A percentile compares a stretch with the other conserved stretches of the same genome.
Conservation (phyloP, 1,284 basidiomycete genomes). For the Hypsizygus ulmarius region DNA sequence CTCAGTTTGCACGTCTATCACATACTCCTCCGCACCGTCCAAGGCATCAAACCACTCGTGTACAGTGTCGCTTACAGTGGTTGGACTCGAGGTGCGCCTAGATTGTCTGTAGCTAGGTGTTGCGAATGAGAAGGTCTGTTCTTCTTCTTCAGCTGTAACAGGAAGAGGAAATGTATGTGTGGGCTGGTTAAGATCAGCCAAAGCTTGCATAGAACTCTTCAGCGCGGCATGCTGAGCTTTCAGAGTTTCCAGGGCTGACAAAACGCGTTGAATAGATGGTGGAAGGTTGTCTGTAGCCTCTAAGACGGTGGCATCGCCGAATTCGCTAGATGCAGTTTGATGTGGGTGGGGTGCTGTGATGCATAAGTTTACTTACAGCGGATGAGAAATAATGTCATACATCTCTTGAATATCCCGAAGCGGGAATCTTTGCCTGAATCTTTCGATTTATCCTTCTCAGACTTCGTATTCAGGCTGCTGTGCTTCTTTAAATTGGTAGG, state of each 20-base stretch:
- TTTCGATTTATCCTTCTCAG: slow-evolving; percentile 47
- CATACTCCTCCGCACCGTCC: slow-evolving; percentile 66
- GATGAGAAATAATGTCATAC: slow-evolving; percentile 31
- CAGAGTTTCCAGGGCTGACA: slow-evolving; percentile 47
- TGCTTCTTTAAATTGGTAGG: slow-evolving; percentile 28
- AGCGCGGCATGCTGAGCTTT: slow-evolving; percentile 59
- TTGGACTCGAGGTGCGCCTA: slow-evolving; percentile 50
- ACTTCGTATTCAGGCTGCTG: slow-evolving; percentile 35
- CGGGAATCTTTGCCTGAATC: slow-evolving; percentile 38
- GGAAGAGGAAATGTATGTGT: slow-evolving; percentile 43
- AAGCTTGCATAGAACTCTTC: slow-evolving; percentile 41
- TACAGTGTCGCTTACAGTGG: slow-evolving; percentile 55
- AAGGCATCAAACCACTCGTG: slow-evolving; percentile 74
- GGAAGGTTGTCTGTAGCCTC: slow-evolving; percentile 14
- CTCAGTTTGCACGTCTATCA: slow-evolving; percentile 50
- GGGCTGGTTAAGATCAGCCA: slow-evolving; percentile 37
- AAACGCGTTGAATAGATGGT: slow-evolving; percentile 38
- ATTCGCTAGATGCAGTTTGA: slow-evolving; percentile 20
- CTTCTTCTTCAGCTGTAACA: slow-evolving; percentile 49
- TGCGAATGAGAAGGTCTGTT: slow-evolving; percentile 27
- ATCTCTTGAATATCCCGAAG: slow-evolving; percentile 58
- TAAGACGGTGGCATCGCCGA: slow-evolving; percentile 14
- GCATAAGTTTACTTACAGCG: not conserved
- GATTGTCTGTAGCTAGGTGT: slow-evolving; percentile 36
- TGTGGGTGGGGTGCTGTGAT: slow-evolving; percentile 18